A percentile compares a stretch with the other conserved stretches of the same genome.
phyloP scores from a whole-genome alignment of 306 rosid genomes.

The Fragaria iinumae region DNA sequence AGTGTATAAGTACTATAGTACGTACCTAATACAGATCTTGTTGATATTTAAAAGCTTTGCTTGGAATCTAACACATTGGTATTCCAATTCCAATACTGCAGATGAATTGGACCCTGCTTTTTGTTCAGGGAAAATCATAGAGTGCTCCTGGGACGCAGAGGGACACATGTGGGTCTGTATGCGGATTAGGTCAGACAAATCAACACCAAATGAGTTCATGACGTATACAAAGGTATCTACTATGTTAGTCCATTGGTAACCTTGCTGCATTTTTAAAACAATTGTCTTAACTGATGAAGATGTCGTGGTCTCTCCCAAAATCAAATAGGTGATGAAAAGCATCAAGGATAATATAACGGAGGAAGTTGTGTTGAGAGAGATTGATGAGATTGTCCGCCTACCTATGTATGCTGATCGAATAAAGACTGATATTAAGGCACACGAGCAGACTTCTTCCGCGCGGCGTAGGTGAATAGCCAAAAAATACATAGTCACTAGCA shows the following conservation, averaged over 20 bases:
- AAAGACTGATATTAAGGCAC: conserved; percentile 62
- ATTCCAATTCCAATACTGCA: conserved; percentile 30
- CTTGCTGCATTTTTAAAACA: background rate
- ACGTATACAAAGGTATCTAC: conserved; percentile 65
- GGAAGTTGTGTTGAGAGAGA: conserved; percentile 75
- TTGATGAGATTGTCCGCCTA: conserved; percentile 66
- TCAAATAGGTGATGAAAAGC: conserved; percentile 78
- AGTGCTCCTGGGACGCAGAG: conserved; percentile 73
- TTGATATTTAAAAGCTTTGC: background rate
- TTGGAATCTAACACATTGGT: background rate
- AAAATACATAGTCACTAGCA: background rate
- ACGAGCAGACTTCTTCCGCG: conserved; percentile 16
- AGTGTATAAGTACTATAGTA: background rate
- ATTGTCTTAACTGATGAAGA: background rate
- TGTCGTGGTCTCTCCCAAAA: background rate
- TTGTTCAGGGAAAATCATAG: conserved; percentile 73
- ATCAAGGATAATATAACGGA: conserved; percentile 83
- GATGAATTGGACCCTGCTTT: conserved; percentile 62
- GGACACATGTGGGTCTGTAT: conserved; percentile 59
- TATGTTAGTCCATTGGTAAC: background rate
- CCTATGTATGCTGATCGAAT: conserved; percentile 97
- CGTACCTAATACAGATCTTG: background rate
- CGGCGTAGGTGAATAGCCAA: conserved; percentile 14
- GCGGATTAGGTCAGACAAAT: conserved; percentile 73
- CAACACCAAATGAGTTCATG: conserved; percentile 80